A percentile compares a stretch with the other conserved stretches of the same genome.
These are phyloP conservation scores for Mycena chlorophos DNA, from an alignment of 768 basidiomycete genomes.

Conservation along the genomic window DNA sequence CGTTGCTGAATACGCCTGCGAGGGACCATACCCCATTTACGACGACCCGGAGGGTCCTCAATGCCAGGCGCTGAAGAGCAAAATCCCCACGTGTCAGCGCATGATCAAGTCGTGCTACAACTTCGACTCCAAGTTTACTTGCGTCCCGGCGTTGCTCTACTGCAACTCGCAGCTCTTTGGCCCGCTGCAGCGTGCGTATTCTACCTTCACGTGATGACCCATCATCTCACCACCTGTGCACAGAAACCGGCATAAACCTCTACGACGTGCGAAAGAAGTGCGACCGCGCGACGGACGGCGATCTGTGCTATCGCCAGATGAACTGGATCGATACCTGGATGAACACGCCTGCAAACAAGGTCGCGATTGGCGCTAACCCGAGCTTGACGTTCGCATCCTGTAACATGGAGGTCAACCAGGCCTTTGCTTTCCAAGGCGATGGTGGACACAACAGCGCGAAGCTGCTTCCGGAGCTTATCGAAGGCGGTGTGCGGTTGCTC, in stretches of 20 bases:
- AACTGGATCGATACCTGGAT: constrained; percentile 86
- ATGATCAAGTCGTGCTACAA: constrained; percentile 73
- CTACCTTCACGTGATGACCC: not conserved
- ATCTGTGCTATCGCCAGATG: constrained; percentile 79
- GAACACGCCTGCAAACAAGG: constrained; percentile 76
- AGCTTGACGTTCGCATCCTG: constrained; percentile 65
- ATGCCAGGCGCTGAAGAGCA: constrained; percentile 61
- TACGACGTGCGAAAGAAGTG: constrained; percentile 85
- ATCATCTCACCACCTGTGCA: not conserved
- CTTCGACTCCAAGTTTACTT: constrained; percentile 58
- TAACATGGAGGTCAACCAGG: constrained; percentile 78
- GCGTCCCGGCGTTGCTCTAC: constrained; percentile 74
- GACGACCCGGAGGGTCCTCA: constrained; percentile 66
- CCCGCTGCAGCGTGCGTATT: constrained; percentile 64
- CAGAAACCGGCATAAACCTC: constrained; percentile 77
- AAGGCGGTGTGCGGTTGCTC: constrained; percentile 79
- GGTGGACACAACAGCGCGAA: constrained; percentile 79
- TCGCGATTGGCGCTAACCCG: constrained; percentile 72
- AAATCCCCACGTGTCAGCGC: constrained; percentile 72
- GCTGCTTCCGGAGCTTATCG: constrained; percentile 77
- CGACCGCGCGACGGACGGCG: constrained; percentile 67
- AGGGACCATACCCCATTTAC: constrained; percentile 81
- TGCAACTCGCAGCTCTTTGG: constrained; percentile 75
- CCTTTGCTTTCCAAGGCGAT: constrained; percentile 82
- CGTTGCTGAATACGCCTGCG: constrained; percentile 81